Conservation (phyloP, 2,329 filamentous ascomycete species). For the Hypoxylon sp. region DNA sequence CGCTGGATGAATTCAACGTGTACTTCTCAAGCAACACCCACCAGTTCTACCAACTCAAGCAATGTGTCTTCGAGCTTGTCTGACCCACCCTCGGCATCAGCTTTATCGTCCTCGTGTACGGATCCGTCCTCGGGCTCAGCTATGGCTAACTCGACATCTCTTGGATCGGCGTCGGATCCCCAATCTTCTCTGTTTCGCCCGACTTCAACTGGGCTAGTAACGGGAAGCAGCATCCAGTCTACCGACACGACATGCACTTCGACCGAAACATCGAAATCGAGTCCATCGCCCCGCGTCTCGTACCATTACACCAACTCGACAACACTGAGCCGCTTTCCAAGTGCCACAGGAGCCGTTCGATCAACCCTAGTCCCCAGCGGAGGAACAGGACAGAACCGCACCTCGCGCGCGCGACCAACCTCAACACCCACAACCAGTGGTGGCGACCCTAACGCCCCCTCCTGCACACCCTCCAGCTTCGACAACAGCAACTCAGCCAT, state of each 20-base stretch:
- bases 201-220: conserved; percentile 3
- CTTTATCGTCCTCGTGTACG: neutral
- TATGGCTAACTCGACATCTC: conserved; percentile 6
- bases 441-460: conserved; percentile 11
- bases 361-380: neutral
- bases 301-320: conserved; percentile 23
- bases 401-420: conserved; percentile 1
- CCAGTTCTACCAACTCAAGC: neutral
- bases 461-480: conserved; percentile 16
- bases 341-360: neutral
- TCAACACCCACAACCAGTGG: neutral
- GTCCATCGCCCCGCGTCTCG: conserved; percentile 1
- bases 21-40: conserved; percentile 6
- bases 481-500: conserved; percentile 16
- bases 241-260: conserved; percentile 26
- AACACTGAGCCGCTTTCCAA: neutral
- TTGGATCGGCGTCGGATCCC: neutral
- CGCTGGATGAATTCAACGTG: conserved; percentile 23
- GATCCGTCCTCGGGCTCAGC: neutral
- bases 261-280: conserved; percentile 1
- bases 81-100: neutral
- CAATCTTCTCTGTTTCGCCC: too few relatives aligned
- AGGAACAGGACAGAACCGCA: conserved; percentile 1
- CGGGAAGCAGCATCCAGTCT: neutral
- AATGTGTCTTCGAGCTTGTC: conserved; percentile 3